Evolutionary conservation across 2,329 filamentous ascomycete species (phyloP), one percentile per base, ranked within the genome.

Genomic region (Claviceps spartinae): DNA sequence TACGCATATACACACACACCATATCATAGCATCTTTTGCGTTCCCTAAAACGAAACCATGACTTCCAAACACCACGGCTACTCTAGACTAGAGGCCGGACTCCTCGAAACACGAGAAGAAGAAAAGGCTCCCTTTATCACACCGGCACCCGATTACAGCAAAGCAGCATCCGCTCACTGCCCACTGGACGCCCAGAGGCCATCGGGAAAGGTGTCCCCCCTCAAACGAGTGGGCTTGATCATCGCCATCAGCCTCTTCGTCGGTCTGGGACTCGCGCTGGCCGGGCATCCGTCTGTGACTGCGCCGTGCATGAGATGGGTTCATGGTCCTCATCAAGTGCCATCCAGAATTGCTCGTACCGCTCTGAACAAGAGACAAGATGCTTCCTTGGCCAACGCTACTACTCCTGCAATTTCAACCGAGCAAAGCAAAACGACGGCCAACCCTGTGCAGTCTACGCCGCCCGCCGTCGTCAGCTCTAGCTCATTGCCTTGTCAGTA

Each of bases 221-320:
- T 55, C 42, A 52, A 53, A 20, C 51, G 55, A 44, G 46, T 56
- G 9, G 40, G 51, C 26, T 22, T 59, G 34, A 50, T 57, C 42
- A 8, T 63, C 47, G 53, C 58, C 42, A 54, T 62, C 18, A 59
- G 60, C 52, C 57, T 62, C 50, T 54, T 64, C 50, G 54, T 63
- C 14, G 59, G 61, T 46, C 53, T 63, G 41, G 60, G 59, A 26
- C 56, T 63, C 13, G 59, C 53, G 20, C 36, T 52, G 37, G 51
- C 50, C 38, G 38, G 44, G 40, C 24, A 51, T 40, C 14, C 47
- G 2, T 42, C 48, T 14, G 22, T 52, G 48, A n/a, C 45, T 7
- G n/a, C 22, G 11, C 50, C 44, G 5, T 48, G 48, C 44, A 37
- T 47, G 34, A 36, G 40, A 26, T 54, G 53, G 53, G 16, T 26